These are phyloP conservation scores for Saccharata proteae DNA, from an alignment of 2,329 filamentous ascomycete genomes.

Conservation along the genomic window DNA sequence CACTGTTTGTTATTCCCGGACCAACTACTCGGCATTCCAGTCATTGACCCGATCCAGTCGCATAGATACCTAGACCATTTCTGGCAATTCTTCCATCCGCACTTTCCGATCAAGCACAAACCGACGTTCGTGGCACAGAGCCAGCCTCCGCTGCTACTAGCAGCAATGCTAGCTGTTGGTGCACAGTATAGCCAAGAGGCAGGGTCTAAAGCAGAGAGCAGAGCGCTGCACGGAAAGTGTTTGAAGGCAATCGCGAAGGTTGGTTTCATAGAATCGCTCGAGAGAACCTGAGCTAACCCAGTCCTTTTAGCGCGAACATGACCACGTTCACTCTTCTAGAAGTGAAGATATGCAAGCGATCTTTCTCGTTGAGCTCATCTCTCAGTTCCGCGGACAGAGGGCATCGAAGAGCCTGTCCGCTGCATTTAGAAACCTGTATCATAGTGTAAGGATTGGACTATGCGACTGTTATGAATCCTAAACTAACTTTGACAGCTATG, in stretches of 20 bases:
- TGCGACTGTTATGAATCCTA: neutral
- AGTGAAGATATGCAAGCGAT: slow-evolving; percentile 33
- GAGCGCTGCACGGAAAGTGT: slow-evolving; percentile 29
- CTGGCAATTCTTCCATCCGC: slow-evolving; percentile 33
- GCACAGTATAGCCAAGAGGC: slow-evolving; percentile 26
- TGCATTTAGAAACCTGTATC: slow-evolving; percentile 26
- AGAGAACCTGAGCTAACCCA: neutral
- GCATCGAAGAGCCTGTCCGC: slow-evolving; percentile 23
- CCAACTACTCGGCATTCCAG: slow-evolving; percentile 20
- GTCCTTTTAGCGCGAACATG: slow-evolving; percentile 12
- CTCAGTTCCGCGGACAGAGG: slow-evolving; percentile 29
- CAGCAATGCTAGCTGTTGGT: slow-evolving; percentile 33
- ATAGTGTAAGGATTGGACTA: slow-evolving; percentile 17
- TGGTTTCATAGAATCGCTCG: neutral
- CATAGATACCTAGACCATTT: slow-evolving; percentile 31
- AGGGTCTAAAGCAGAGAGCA: slow-evolving; percentile 22
- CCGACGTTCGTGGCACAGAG: slow-evolving; percentile 23
- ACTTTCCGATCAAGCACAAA: slow-evolving; percentile 32
- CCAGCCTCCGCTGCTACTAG: slow-evolving; percentile 31
- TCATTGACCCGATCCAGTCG: slow-evolving; percentile 14
- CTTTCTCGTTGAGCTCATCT: slow-evolving; percentile 30
- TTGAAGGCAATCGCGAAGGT: slow-evolving; percentile 27
- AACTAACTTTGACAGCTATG: slow-evolving; percentile 1
- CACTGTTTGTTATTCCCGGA: slow-evolving; percentile 21
- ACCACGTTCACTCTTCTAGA: too few relatives aligned